Evolutionary conservation across 331 rosid genomes (phyloP).

Genomic region (Dryas integrifolia): DNA sequence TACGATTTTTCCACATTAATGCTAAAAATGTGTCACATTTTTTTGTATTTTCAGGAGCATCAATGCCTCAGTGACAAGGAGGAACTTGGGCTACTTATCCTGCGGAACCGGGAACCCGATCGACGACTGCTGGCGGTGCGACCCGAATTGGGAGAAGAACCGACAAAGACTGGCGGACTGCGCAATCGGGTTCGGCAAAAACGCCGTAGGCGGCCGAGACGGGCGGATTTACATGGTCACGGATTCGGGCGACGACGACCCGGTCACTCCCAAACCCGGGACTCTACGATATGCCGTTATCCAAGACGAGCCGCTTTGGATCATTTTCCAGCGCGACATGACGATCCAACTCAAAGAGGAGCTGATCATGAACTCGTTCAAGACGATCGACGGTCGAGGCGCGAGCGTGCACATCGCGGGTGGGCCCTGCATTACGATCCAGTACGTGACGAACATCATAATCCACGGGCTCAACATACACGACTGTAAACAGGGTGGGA

Average conservation of each 20-base stretch:
- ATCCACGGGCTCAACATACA: slow-evolving; percentile 78
- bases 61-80: slow-evolving; percentile 52
- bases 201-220: slow-evolving; percentile 52
- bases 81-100: slow-evolving; percentile 69
- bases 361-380: slow-evolving; percentile 88
- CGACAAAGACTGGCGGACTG: slow-evolving; percentile 53
- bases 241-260: slow-evolving; percentile 43
- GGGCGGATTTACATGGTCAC: slow-evolving; percentile 57
- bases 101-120: slow-evolving; percentile 76
- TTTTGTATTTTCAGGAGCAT: slow-evolving; percentile 48
- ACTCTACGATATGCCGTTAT: slow-evolving; percentile 79
- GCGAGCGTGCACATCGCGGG: slow-evolving; percentile 87
- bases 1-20: too few relatives aligned
- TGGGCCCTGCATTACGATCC: slow-evolving; percentile 90
- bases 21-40: slow-evolving; percentile 3
- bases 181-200: slow-evolving; percentile 59
- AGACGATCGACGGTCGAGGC: slow-evolving; percentile 86
- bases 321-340: slow-evolving; percentile 78
- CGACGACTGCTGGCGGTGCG: slow-evolving; percentile 69
- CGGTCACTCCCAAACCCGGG: slow-evolving; percentile 52
- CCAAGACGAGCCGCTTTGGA: slow-evolving; percentile 90
- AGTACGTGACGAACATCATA: slow-evolving; percentile 75
- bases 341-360: slow-evolving; percentile 69
- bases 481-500: slow-evolving; percentile 89
- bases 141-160: slow-evolving; percentile 50